A percentile compares a stretch with the other conserved stretches of the same genome.
phyloP scores from a whole-genome alignment of 2,329 filamentous ascomycete species.

The Calycina herbarum region DNA sequence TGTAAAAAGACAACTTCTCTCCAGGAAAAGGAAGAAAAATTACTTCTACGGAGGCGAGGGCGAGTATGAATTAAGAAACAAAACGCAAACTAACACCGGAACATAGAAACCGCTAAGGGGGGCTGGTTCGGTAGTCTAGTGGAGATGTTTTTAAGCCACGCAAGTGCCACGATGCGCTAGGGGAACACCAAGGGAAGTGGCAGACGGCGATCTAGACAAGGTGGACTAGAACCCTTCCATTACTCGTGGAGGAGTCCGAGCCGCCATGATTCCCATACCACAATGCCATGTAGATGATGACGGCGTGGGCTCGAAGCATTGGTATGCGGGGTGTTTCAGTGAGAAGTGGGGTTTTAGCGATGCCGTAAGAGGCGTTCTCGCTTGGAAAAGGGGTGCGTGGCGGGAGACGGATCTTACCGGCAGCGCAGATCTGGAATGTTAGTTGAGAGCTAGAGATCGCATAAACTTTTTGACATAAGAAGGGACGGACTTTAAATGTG shows the following conservation, averaged over 20 bases:
- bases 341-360: neutral
- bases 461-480: too few species aligned
- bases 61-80: neutral
- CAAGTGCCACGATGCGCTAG: too few species aligned
- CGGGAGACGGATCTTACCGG: neutral
- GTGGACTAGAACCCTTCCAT: too few species aligned
- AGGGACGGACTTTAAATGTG: too few species aligned
- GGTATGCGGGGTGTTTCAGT: constrained; percentile 1
- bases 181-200: too few species aligned
- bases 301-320: neutral
- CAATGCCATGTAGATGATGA: neutral
- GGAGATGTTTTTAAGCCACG: too few species aligned
- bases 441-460: neutral
- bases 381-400: neutral
- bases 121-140: too few species aligned
- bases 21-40: neutral
- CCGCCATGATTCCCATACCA: neutral
- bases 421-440: neutral
- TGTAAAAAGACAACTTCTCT: neutral
- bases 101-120: too few species aligned
- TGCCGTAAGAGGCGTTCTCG: constrained; percentile 1
- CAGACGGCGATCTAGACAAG: too few species aligned
- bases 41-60: neutral
- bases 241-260: too few species aligned
- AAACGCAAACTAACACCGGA: neutral